Conservation (phyloP, 1,284 basidiomycete species). For the Phlebopus sp. region DNA sequence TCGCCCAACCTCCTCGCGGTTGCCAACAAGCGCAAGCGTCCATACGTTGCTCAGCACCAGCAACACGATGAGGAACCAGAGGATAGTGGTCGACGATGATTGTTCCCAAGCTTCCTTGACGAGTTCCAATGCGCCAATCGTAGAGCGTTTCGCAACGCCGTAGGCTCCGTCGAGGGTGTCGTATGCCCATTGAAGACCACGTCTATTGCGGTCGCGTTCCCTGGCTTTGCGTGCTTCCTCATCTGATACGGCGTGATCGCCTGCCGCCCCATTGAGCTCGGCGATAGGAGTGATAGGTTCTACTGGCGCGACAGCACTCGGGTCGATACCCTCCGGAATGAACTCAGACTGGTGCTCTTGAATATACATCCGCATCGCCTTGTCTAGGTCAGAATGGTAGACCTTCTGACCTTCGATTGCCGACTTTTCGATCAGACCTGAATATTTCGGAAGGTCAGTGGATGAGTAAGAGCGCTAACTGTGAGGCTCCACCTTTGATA, state of each 20-base stretch:
- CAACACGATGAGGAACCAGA: conserved; percentile 68
- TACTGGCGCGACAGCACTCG: conserved; percentile 42
- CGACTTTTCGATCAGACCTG: conserved; percentile 91
- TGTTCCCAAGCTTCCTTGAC: conserved; percentile 74
- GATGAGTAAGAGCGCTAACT: neutral
- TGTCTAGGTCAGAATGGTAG: conserved; percentile 85
- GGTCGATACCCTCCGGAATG: conserved; percentile 75
- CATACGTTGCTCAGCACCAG: conserved; percentile 77
- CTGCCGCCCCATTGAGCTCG: conserved; percentile 11
- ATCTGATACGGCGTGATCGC: conserved; percentile 12
- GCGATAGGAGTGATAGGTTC: conserved; percentile 25
- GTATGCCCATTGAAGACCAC: conserved; percentile 80
- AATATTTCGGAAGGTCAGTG: neutral
- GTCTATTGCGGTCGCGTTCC: conserved; percentile 65
- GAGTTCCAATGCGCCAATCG: conserved; percentile 68
- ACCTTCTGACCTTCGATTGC: conserved; percentile 93
- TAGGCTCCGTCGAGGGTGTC: conserved; percentile 77
- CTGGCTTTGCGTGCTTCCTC: conserved; percentile 44
- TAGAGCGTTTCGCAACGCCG: conserved; percentile 66
- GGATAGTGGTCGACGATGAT: conserved; percentile 62
- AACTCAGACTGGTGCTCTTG: conserved; percentile 88
- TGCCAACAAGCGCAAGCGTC: conserved; percentile 60
- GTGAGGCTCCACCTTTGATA: conserved; percentile 72
- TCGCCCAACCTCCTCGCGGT: conserved; percentile 51
- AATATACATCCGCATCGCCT: conserved; percentile 85